phyloP scores from a whole-genome alignment of 768 basidiomycete species.

The Fomitopsis serialis region DNA sequence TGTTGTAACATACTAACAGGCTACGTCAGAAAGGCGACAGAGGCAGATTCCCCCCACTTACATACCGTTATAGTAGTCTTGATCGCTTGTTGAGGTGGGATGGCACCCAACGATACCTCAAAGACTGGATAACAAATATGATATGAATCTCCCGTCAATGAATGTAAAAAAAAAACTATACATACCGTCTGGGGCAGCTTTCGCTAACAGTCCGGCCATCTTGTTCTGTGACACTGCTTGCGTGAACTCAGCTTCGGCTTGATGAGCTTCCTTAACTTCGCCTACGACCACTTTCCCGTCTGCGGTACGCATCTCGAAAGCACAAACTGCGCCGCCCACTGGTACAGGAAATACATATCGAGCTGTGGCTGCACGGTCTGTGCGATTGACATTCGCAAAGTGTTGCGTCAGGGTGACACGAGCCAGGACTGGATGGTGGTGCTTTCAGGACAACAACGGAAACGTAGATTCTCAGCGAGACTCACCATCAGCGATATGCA shows the following conservation, averaged over 20 bases:
- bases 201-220: slow-evolving; percentile 40
- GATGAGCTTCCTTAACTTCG: slow-evolving; percentile 41
- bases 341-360: slow-evolving; percentile 56
- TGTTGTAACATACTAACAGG: slow-evolving; percentile 43
- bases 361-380: background rate
- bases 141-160: too few relatives aligned
- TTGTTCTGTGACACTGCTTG: slow-evolving; percentile 35
- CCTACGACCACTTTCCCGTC: slow-evolving; percentile 41
- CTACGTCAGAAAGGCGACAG: background rate
- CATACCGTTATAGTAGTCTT: slow-evolving; percentile 39
- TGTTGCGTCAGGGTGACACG: background rate
- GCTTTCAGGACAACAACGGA: background rate
- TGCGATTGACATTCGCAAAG: background rate
- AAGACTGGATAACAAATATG: slow-evolving; percentile 34
- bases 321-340: slow-evolving; percentile 46
- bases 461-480: background rate
- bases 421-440: background rate
- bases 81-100: slow-evolving; percentile 38
- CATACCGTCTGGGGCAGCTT: slow-evolving; percentile 49
- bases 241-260: slow-evolving; percentile 36
- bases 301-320: slow-evolving; percentile 42
- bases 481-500: background rate
- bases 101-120: slow-evolving; percentile 51
- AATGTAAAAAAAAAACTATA: too few relatives aligned
- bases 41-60: background rate